These are phyloP conservation scores for Parietichytrium sp. DNA, from an alignment of 108 stramenopile species.

Conservation along the genomic window DNA sequence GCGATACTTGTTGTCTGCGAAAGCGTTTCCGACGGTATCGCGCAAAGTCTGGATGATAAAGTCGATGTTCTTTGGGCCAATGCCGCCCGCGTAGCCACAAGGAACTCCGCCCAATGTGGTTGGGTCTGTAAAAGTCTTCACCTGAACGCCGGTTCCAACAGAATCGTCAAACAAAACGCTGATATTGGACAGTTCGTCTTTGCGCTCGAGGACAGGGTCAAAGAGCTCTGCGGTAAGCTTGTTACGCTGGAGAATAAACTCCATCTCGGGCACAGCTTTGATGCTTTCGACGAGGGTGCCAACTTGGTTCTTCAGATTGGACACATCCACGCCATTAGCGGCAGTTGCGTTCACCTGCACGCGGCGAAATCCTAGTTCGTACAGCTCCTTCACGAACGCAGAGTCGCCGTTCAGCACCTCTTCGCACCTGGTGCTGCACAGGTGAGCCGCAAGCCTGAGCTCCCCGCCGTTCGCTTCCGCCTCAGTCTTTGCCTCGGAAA, in stretches of 20 bases:
- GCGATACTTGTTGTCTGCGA: neutral
- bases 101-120: neutral
- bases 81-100: conserved; percentile 64
- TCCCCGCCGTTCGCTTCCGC: neutral
- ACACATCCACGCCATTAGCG: conserved; percentile 83
- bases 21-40: neutral
- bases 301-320: conserved; percentile 56
- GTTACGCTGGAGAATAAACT: conserved; percentile 88
- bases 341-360: conserved; percentile 92
- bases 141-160: conserved; percentile 45
- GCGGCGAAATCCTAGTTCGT: conserved; percentile 72
- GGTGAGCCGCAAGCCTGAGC: conserved; percentile 81
- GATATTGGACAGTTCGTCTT: conserved; percentile 37
- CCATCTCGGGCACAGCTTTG: conserved; percentile 60
- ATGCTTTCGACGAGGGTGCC: conserved; percentile 55
- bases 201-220: conserved; percentile 61
- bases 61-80: conserved; percentile 74
- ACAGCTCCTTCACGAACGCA: conserved; percentile 63
- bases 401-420: conserved; percentile 73
- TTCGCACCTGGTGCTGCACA: conserved; percentile 80
- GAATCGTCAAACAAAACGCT: conserved; percentile 50
- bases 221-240: conserved; percentile 77
- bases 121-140: conserved; percentile 40
- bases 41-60: conserved; percentile 55
- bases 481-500: conserved; percentile 39